These are phyloP conservation scores for Cladophialophora bantiana DNA, from an alignment of 2,329 filamentous ascomycete genomes.

Conservation along the genomic window DNA sequence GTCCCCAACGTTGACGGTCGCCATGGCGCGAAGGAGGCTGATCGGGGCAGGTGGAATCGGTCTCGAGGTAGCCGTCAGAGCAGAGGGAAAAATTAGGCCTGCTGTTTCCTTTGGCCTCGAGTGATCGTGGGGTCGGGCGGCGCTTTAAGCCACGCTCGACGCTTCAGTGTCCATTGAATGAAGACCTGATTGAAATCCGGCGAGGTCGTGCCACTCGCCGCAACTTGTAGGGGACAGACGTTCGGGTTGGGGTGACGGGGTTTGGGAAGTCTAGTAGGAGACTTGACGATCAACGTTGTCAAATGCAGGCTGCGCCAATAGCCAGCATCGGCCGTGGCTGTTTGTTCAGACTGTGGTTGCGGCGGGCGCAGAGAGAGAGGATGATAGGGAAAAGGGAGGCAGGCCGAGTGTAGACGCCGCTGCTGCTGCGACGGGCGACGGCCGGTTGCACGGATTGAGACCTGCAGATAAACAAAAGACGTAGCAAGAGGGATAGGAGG, in stretches of 20 bases:
- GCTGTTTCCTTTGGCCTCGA: not conserved
- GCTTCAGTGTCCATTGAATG: not conserved
- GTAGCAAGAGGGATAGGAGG: not conserved
- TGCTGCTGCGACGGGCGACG: not conserved
- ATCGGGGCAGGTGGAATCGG: not conserved
- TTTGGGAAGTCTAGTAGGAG: not conserved
- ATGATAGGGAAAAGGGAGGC: not conserved
- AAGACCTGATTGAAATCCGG: not conserved
- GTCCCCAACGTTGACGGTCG: constrained; percentile 38
- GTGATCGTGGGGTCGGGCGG: not conserved
- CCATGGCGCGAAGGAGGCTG: constrained; percentile 29
- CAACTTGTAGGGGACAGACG: not conserved
- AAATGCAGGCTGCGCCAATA: not conserved
- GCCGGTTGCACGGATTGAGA: not conserved
- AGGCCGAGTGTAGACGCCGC: not conserved
- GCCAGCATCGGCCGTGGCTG: not conserved
- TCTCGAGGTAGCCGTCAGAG: not conserved
- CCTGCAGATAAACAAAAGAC: constrained; percentile 15
- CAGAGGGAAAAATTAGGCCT: not conserved
- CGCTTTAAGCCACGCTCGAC: constrained; percentile 2
- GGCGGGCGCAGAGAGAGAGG: not conserved
- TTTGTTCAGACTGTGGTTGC: not conserved
- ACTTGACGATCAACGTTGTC: not conserved
- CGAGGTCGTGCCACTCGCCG: not conserved
- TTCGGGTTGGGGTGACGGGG: not conserved